These are phyloP conservation scores for Capillidium rhysosporum DNA, from an alignment of 371 early-diverging fungal genomes.

Conservation along the genomic window DNA sequence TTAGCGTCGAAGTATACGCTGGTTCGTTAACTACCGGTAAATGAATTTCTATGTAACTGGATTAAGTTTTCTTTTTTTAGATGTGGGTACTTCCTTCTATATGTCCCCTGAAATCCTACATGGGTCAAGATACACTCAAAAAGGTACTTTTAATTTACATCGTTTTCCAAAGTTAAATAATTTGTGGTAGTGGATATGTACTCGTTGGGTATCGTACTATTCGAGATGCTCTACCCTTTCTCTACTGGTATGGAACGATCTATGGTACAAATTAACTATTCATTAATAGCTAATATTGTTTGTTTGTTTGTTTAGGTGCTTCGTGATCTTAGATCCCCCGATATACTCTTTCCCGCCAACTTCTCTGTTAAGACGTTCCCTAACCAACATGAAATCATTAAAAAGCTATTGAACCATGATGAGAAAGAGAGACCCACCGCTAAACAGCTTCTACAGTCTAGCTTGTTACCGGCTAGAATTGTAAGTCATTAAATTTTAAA, in stretches of 20 bases:
- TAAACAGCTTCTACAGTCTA: slow-evolving; percentile 58
- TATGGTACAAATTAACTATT: slow-evolving; percentile 7
- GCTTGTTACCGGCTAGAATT: slow-evolving; percentile 58
- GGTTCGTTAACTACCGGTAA: slow-evolving; percentile 9
- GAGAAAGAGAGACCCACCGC: slow-evolving; percentile 71
- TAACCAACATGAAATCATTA: slow-evolving; percentile 48
- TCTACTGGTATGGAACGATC: slow-evolving; percentile 57
- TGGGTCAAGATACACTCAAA: slow-evolving; percentile 32
- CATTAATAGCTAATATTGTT: not conserved
- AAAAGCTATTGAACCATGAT: slow-evolving; percentile 44
- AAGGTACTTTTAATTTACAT: slow-evolving; percentile 8
- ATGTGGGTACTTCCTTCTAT: slow-evolving; percentile 85
- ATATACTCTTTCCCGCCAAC: slow-evolving; percentile 52
- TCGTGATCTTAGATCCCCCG: slow-evolving; percentile 37
- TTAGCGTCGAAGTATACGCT: slow-evolving; percentile 1
- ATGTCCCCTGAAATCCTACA: slow-evolving; percentile 66
- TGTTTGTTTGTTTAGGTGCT: slow-evolving; percentile 13
- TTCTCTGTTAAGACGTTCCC: slow-evolving; percentile 34
- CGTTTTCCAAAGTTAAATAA: not conserved
- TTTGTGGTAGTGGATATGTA: slow-evolving; percentile 7
- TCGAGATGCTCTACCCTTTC: slow-evolving; percentile 51
- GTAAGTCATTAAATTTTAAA: too few species aligned
- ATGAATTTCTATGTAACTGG: slow-evolving; percentile 1
- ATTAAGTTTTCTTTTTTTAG: slow-evolving; percentile 13
- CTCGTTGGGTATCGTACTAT: slow-evolving; percentile 28